Percentiles rank a stretch among this genome's conserved stretches.
Evolutionary conservation across 106 monocot species (phyloP).

Genomic region (Acorus gramineus): DNA sequence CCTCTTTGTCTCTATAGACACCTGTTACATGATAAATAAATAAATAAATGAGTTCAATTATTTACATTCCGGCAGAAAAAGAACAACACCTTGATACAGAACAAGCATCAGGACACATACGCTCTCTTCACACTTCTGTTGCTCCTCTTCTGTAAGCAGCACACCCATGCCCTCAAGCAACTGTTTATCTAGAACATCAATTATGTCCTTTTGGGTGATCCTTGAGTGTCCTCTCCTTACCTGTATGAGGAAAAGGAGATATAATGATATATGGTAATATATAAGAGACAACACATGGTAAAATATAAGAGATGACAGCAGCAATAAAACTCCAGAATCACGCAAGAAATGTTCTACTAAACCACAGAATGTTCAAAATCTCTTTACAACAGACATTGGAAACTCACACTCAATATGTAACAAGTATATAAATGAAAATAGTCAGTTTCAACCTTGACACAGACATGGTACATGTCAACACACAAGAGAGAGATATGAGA

Average conservation of each 20-base stretch:
- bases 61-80: neutral
- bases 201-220: slow-evolving; percentile 66
- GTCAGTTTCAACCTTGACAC: too few relatives aligned
- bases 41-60: neutral
- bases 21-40: slow-evolving; percentile 27
- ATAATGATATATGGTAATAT: too few relatives aligned
- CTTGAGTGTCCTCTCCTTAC: slow-evolving; percentile 69
- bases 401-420: too few relatives aligned
- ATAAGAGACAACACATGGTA: too few relatives aligned
- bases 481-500: too few relatives aligned
- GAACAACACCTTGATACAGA: neutral
- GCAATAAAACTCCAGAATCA: too few relatives aligned
- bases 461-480: too few relatives aligned
- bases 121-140: slow-evolving; percentile 69
- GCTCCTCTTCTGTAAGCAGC: slow-evolving; percentile 85
- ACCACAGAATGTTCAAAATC: too few relatives aligned
- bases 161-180: slow-evolving; percentile 93
- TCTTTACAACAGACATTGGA: too few relatives aligned
- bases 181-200: slow-evolving; percentile 82
- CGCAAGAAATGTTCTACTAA: too few relatives aligned
- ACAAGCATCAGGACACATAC: slow-evolving; percentile 24
- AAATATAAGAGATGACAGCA: too few relatives aligned
- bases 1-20: slow-evolving; percentile 59
- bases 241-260: slow-evolving; percentile 10
- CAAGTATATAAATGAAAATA: too few relatives aligned